phyloP scores from a whole-genome alignment of 179 eudicot genomes.

The Nepenthes alata region DNA sequence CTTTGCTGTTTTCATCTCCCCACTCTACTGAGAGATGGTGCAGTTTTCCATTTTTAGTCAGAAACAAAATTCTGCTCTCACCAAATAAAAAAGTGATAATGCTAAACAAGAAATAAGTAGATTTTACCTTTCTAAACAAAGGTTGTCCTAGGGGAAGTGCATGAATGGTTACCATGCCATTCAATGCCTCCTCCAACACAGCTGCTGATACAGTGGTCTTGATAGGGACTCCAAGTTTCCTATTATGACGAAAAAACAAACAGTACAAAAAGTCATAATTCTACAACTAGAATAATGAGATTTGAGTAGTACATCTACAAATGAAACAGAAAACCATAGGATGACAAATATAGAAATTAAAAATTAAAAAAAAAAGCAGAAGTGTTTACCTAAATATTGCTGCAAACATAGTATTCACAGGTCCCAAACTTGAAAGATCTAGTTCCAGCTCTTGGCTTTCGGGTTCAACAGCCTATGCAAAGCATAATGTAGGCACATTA shows the following conservation, averaged over 20 bases:
- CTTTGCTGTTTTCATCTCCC: no score
- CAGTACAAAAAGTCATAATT: not conserved
- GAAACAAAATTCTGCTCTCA: no score
- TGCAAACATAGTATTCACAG: slow-evolving; percentile 91
- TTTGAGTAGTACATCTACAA: not conserved
- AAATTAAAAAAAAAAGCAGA: not conserved
- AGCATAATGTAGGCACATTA: slow-evolving; percentile 10
- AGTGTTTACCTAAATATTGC: slow-evolving; percentile 72
- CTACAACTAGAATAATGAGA: not conserved
- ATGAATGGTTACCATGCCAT: slow-evolving; percentile 52
- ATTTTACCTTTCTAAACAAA: slow-evolving; percentile 37
- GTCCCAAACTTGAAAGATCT: slow-evolving; percentile 96
- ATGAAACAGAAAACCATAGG: not conserved
- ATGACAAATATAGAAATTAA: not conserved
- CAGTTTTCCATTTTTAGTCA: no score
- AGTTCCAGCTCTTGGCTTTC: slow-evolving; percentile 90
- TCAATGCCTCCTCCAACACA: slow-evolving; percentile 88
- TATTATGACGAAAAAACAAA: slow-evolving; percentile 12
- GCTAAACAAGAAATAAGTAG: no score
- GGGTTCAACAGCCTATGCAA: slow-evolving; percentile 74
- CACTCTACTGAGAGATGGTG: no score
- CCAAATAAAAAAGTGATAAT: no score
- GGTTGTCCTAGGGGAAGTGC: slow-evolving; percentile 75
- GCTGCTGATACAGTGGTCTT: slow-evolving; percentile 94
- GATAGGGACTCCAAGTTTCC: slow-evolving; percentile 97